phyloP scores from a whole-genome alignment of 208 protist genomes.

The Trypanosomatidae sp. region DNA sequence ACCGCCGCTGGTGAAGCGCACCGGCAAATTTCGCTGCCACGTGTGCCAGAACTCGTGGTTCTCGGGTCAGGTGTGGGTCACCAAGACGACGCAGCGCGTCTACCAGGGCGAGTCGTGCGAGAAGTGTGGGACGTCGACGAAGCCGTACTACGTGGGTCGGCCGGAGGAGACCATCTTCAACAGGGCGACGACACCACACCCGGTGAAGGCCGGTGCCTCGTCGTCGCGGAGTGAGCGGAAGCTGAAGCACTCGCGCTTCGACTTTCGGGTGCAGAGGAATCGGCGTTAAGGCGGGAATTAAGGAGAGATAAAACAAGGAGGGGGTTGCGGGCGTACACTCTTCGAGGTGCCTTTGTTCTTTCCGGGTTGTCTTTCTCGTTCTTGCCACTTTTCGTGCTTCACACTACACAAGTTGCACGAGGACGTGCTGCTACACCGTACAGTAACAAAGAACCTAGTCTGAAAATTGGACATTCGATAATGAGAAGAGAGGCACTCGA shows the following conservation, averaged over 20 bases:
- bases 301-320: too few species aligned
- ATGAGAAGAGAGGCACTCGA: too few species aligned
- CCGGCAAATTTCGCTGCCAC: conserved; percentile 70
- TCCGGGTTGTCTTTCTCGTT: too few species aligned
- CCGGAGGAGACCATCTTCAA: conserved; percentile 87
- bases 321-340: too few species aligned
- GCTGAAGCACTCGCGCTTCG: conserved; percentile 73
- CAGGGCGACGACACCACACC: conserved; percentile 61
- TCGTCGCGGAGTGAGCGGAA: conserved; percentile 63
- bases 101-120: conserved; percentile 91
- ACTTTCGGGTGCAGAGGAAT: conserved; percentile 66
- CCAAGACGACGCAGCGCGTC: conserved; percentile 81
- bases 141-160: conserved; percentile 88
- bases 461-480: too few species aligned
- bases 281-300: conserved; percentile 35
- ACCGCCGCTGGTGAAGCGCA: conserved; percentile 69
- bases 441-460: too few species aligned
- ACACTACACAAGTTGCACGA: too few species aligned
- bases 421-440: too few species aligned
- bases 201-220: conserved; percentile 73
- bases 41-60: conserved; percentile 61
- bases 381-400: too few species aligned
- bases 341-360: neutral
- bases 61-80: conserved; percentile 85
- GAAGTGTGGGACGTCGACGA: conserved; percentile 74